phyloP scores from a whole-genome alignment of 225 moss, liverwort and hornwort species.

The Sphagnum contortum region DNA sequence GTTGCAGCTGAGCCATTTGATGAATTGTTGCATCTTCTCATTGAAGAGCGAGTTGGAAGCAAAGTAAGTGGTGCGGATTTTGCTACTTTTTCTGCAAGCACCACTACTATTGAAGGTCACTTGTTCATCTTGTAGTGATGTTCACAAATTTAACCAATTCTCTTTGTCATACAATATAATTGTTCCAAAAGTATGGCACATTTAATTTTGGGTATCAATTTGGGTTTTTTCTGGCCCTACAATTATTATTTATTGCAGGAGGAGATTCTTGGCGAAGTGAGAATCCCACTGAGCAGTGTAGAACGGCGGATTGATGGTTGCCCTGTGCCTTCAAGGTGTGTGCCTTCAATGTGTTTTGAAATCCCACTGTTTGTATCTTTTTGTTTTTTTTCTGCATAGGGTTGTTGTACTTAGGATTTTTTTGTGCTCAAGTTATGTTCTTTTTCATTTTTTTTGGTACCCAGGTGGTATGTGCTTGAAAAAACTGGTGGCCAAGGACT shows the following conservation, averaged over 20 bases:
- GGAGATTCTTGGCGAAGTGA: conserved; percentile 56
- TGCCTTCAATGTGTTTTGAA: too few species aligned
- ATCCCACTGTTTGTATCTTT: too few species aligned
- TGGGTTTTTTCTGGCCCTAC: too few species aligned
- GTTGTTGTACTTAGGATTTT: too few species aligned
- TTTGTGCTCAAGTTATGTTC: too few species aligned
- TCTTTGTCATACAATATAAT: too few species aligned
- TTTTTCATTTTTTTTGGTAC: neutral
- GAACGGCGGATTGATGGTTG: conserved; percentile 77
- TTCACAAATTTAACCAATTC: too few species aligned
- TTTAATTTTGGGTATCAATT: too few species aligned
- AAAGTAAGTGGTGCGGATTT: conserved; percentile 14
- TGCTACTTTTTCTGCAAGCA: neutral
- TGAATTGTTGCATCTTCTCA: conserved; percentile 39
- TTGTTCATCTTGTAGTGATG: too few species aligned
- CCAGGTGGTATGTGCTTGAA: conserved; percentile 78
- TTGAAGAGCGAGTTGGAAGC: conserved; percentile 35
- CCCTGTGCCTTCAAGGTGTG: conserved; percentile 60
- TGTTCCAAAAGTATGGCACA: neutral
- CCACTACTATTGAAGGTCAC: too few species aligned
- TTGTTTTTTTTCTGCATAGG: too few species aligned
- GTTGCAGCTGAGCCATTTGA: conserved; percentile 80
- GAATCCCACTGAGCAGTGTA: conserved; percentile 46
- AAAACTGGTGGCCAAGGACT: conserved; percentile 39
- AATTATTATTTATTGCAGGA: conserved; percentile 21